Conservation (phyloP, 1,139 yeast genomes). For the Meyerozyma smithsonii region DNA sequence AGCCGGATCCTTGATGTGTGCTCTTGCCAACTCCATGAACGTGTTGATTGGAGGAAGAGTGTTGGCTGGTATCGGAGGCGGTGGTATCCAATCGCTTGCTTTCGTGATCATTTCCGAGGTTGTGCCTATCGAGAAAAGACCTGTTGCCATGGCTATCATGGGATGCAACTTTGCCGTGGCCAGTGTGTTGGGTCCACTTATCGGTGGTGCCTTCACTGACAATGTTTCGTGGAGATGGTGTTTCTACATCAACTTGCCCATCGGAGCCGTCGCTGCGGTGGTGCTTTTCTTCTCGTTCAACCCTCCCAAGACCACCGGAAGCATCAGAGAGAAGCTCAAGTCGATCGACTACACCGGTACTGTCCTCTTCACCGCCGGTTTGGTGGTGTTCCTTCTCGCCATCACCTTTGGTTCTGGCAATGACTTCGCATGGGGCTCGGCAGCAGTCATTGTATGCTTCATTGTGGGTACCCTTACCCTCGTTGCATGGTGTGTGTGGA, state of each 20-base stretch:
- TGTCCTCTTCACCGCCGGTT: slow-evolving; percentile 13
- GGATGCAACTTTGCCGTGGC: slow-evolving; percentile 19
- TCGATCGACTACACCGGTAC: slow-evolving; percentile 15
- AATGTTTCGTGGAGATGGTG: slow-evolving; percentile 19
- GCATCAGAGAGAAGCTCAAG: slow-evolving; percentile 10
- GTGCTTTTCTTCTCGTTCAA: slow-evolving; percentile 25
- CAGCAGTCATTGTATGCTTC: slow-evolving; percentile 11
- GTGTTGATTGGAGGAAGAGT: slow-evolving; percentile 36
- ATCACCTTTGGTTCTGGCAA: slow-evolving; percentile 15
- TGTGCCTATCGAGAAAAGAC: slow-evolving; percentile 25
- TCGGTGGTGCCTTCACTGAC: slow-evolving; percentile 24
- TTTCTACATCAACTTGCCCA: slow-evolving; percentile 29
- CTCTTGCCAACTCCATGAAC: slow-evolving; percentile 30
- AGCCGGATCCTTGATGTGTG: slow-evolving; percentile 36
- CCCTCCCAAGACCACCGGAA: slow-evolving; percentile 26
- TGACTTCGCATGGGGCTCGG: slow-evolving; percentile 11
- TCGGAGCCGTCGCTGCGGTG: slow-evolving; percentile 30
- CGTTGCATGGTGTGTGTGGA: slow-evolving; percentile 22
- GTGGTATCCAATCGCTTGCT: slow-evolving; percentile 25
- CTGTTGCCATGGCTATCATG: slow-evolving; percentile 18
- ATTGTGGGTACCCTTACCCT: slow-evolving; percentile 9
- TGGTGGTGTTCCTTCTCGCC: slow-evolving; percentile 16
- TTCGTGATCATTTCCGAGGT: slow-evolving; percentile 27
- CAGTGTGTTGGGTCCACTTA: slow-evolving; percentile 21
- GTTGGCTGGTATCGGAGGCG: slow-evolving; percentile 31